These are phyloP conservation scores for Leishmania gerbilli DNA, from an alignment of 208 protist species.

Conservation along the genomic window DNA sequence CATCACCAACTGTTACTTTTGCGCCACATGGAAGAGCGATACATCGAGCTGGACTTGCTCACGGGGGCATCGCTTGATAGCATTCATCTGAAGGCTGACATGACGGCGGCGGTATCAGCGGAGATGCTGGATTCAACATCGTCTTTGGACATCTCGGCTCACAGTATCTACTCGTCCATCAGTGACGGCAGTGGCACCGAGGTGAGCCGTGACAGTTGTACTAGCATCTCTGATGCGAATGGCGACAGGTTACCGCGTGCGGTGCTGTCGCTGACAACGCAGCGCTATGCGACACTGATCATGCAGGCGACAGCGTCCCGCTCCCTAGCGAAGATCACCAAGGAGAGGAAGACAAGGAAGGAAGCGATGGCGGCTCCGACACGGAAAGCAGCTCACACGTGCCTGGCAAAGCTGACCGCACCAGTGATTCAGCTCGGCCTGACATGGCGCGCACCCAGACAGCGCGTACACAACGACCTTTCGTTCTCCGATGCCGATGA, in stretches of 20 bases:
- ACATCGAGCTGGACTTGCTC: slow-evolving; percentile 43
- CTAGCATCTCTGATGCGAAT: not conserved
- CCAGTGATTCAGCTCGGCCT: slow-evolving; percentile 15
- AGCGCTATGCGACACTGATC: slow-evolving; percentile 5
- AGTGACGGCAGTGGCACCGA: not conserved
- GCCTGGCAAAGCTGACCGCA: slow-evolving; percentile 16
- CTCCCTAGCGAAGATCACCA: not conserved
- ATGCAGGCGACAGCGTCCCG: slow-evolving; percentile 9
- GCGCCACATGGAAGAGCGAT: slow-evolving; percentile 33
- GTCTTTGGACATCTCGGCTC: not conserved
- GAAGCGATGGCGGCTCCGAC: not conserved
- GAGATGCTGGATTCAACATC: not conserved
- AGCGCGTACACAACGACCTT: not conserved
- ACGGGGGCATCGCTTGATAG: slow-evolving; percentile 26
- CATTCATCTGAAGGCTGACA: not conserved
- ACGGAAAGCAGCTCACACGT: not conserved
- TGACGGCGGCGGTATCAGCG: not conserved
- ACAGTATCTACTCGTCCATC: not conserved
- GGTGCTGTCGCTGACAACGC: slow-evolving; percentile 22
- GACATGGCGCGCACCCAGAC: slow-evolving; percentile 7
- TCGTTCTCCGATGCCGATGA: not conserved
- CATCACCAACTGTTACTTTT: slow-evolving; percentile 38
- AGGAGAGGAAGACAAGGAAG: not conserved
- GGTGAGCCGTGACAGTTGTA: not conserved
- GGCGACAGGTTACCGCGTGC: not conserved